Conservation (phyloP, 192 early-diverging fungal species). For the Coemansia guatemalensis region DNA sequence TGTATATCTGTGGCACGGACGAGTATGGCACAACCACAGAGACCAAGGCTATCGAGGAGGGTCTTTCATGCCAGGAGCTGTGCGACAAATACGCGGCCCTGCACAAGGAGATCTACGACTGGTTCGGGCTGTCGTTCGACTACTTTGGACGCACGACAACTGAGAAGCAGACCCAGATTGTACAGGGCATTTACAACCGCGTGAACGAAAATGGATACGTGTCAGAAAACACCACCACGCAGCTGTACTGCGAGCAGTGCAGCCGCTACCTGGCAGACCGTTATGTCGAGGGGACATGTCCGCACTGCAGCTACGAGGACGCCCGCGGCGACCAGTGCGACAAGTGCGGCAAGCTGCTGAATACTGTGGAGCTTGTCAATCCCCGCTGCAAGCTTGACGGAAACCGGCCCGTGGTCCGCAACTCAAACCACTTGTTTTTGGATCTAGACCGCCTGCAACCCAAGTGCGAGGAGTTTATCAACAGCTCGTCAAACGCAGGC, state of each 20-base stretch:
- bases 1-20: slow-evolving; percentile 96
- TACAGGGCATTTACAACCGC: slow-evolving; percentile 85
- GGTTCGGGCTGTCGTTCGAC: slow-evolving; percentile 95
- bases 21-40: slow-evolving; percentile 99
- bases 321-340: slow-evolving; percentile 99
- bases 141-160: slow-evolving; percentile 95
- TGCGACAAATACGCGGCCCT: slow-evolving; percentile 95
- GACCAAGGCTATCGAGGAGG: slow-evolving; percentile 95
- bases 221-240: slow-evolving; percentile 74
- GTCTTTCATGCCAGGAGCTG: slow-evolving; percentile 82
- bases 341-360: slow-evolving; percentile 83
- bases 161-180: slow-evolving; percentile 84
- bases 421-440: slow-evolving; percentile 90
- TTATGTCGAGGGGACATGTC: slow-evolving; percentile 96
- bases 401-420: slow-evolving; percentile 72
- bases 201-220: slow-evolving; percentile 70
- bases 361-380: slow-evolving; percentile 89
- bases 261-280: slow-evolving; percentile 93
- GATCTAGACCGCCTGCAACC: slow-evolving; percentile 78
- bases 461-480: slow-evolving; percentile 73
- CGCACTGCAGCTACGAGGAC: slow-evolving; percentile 83
- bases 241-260: slow-evolving; percentile 90
- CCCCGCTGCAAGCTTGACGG: slow-evolving; percentile 94
- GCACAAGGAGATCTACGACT: slow-evolving; percentile 88
- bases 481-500: slow-evolving; percentile 68